These are phyloP conservation scores for Penicillium sp. DNA, from an alignment of 2,329 filamentous ascomycete species.

Conservation along the genomic window DNA sequence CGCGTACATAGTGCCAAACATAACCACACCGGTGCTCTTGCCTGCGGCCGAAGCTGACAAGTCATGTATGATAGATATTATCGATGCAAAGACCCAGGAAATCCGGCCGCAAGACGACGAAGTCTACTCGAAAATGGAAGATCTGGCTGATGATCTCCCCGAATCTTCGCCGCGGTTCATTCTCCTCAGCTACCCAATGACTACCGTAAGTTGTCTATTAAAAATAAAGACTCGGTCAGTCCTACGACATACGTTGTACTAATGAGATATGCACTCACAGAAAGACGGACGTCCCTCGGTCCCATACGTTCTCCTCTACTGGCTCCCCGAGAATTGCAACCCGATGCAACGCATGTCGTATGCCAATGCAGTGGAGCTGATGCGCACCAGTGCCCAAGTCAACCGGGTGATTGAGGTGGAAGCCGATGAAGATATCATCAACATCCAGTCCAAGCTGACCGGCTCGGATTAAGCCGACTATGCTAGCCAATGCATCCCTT, in stretches of 20 bases:
- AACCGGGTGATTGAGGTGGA: constrained; percentile 77
- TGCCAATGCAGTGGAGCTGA: constrained; percentile 87
- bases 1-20: background rate
- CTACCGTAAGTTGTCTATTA: constrained; percentile 52
- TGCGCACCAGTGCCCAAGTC: constrained; percentile 89
- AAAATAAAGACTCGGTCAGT: background rate
- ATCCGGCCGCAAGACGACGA: constrained; percentile 74
- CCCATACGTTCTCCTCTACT: constrained; percentile 90
- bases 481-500: background rate
- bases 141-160: constrained; percentile 78
- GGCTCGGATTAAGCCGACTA: constrained; percentile 20
- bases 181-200: constrained; percentile 82
- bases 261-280: constrained; percentile 38
- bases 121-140: constrained; percentile 71
- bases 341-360: constrained; percentile 83
- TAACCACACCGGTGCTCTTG: background rate
- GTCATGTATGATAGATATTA: constrained; percentile 55
- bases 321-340: constrained; percentile 86
- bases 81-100: constrained; percentile 82
- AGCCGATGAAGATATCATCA: constrained; percentile 67
- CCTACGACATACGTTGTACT: background rate
- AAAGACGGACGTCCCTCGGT: constrained; percentile 74
- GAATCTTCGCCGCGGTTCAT: constrained; percentile 86
- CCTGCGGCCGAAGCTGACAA: background rate
- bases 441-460: constrained; percentile 61